These are phyloP conservation scores for Stenogyne calaminthoides DNA, from an alignment of 305 asterid genomes.

Conservation along the genomic window DNA sequence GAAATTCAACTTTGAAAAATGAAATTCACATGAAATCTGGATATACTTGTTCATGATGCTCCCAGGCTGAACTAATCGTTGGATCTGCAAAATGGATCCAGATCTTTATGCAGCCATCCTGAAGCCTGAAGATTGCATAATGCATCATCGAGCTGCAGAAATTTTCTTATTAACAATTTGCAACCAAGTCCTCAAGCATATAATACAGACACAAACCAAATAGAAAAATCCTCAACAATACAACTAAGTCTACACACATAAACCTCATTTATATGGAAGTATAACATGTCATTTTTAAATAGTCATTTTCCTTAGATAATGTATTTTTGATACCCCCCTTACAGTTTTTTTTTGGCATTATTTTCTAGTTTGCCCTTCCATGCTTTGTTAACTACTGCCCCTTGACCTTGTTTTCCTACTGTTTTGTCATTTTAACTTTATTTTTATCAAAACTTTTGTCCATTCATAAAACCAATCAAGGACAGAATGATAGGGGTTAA, in stretches of 20 bases:
- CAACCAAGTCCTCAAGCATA: slow-evolving; percentile 29
- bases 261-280: neutral
- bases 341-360: neutral
- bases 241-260: slow-evolving; percentile 5
- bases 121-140: slow-evolving; percentile 82
- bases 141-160: slow-evolving; percentile 93
- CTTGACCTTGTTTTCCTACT: neutral
- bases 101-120: slow-evolving; percentile 89
- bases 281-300: neutral
- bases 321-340: neutral
- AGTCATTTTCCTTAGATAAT: neutral
- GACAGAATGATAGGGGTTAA: neutral
- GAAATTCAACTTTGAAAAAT: slow-evolving; percentile 24
- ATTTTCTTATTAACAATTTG: slow-evolving; percentile 39
- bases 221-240: slow-evolving; percentile 14
- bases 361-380: neutral
- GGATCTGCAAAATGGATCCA: slow-evolving; percentile 99
- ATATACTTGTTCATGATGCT: slow-evolving; percentile 83
- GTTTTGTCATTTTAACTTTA: neutral
- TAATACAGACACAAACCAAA: slow-evolving; percentile 16
- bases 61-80: slow-evolving; percentile 76
- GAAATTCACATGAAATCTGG: slow-evolving; percentile 25
- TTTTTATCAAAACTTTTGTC: neutral
- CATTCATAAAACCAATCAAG: neutral
- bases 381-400: neutral